Conservation (phyloP, 2,329 filamentous ascomycete genomes). For the Exserohilum rostratum region DNA sequence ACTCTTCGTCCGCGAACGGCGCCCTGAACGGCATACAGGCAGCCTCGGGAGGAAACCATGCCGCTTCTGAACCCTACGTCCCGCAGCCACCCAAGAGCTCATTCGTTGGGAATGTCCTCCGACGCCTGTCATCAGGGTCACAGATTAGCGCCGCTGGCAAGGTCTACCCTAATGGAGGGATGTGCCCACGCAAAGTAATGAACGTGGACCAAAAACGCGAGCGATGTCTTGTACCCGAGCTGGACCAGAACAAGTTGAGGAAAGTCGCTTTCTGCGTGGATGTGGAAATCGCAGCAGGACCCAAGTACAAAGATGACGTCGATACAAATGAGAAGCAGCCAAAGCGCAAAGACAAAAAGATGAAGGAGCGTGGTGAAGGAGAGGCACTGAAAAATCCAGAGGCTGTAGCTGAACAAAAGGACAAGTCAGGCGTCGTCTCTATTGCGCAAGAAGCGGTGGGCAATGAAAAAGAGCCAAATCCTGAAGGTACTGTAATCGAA, state of each 20-base stretch:
- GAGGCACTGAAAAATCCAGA: constrained; percentile 73
- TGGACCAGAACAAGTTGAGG: constrained; percentile 80
- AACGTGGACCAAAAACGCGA: constrained; percentile 84
- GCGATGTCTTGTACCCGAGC: constrained; percentile 77
- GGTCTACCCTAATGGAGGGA: constrained; percentile 65
- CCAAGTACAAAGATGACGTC: constrained; percentile 71
- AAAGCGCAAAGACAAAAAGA: constrained; percentile 60
- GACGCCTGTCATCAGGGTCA: constrained; percentile 73
- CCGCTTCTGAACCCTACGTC: constrained; percentile 64
- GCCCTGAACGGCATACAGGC: constrained; percentile 49
- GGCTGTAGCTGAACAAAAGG: constrained; percentile 60
- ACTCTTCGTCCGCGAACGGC: constrained; percentile 53
- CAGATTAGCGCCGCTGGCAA: constrained; percentile 56
- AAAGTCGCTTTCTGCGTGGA: constrained; percentile 96
- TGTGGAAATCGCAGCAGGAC: constrained; percentile 91
- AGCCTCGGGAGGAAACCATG: constrained; percentile 30
- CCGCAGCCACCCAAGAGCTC: constrained; percentile 78
- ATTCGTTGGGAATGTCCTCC: constrained; percentile 80
- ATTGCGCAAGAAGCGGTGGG: constrained; percentile 49
- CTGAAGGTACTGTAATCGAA: constrained; percentile 44
- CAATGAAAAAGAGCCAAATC: constrained; percentile 51
- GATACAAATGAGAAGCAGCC: constrained; percentile 56
- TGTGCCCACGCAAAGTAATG: constrained; percentile 80
- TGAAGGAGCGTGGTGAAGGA: constrained; percentile 74
- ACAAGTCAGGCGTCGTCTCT: constrained; percentile 53